These are phyloP conservation scores for Vigna hirtella DNA, from an alignment of 306 rosid species.

Conservation along the genomic window DNA sequence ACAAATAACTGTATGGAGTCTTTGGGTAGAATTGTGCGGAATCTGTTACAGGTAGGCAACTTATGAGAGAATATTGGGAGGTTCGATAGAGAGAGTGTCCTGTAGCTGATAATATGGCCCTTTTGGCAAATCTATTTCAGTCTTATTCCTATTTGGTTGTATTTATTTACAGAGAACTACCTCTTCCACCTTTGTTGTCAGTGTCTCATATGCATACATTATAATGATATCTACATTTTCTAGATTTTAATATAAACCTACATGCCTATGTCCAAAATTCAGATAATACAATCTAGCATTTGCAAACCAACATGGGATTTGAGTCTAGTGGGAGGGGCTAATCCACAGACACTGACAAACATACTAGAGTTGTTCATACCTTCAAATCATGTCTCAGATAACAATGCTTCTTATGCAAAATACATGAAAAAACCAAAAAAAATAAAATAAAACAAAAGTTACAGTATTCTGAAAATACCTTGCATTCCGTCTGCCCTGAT, in stretches of 20 bases:
- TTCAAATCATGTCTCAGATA: background rate
- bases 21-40: no score
- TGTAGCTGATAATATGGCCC: background rate
- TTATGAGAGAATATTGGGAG: background rate
- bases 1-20: background rate
- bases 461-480: constrained; percentile 58
- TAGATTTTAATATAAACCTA: background rate
- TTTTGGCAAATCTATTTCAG: background rate
- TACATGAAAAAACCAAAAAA: background rate
- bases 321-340: background rate
- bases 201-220: background rate
- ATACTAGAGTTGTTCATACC: background rate
- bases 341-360: background rate
- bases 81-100: background rate
- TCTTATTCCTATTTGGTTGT: background rate
- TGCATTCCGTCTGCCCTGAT: constrained; percentile 80
- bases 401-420: background rate
- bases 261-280: constrained; percentile 5
- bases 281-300: constrained; percentile 23
- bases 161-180: background rate
- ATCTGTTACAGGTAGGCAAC: background rate
- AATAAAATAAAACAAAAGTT: background rate
- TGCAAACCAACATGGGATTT: background rate
- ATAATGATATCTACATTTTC: background rate
- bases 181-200: background rate